Evolutionary conservation across 1,284 basidiomycete species (phyloP), one percentile per base, ranked within the genome.

Genomic region (Apiotrichum mycotoxinovorans): DNA sequence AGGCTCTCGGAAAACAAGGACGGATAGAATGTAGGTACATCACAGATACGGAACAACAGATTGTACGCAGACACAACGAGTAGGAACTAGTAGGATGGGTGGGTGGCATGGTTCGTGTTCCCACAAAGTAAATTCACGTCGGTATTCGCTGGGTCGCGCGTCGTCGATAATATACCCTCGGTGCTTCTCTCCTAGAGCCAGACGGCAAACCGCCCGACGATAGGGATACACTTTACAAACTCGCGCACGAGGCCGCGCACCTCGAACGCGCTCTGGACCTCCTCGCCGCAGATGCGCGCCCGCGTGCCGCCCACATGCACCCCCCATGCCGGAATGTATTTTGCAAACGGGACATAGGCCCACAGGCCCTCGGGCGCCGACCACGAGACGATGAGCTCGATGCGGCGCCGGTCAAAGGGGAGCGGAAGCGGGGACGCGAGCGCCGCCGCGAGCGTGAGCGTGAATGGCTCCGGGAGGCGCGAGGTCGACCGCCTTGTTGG

Each of bases 341-440:
- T 48, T n/a, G 57, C 54, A 10, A 58, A 35, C 5, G 61, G 61
- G 37, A 62, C 26, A 41, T 54, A 54, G 18, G 26, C 40, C 57
- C 57, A 58, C 5, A 54, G 20, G 27, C 54, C 49, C 33, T 30
- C 17, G 20, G 43, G 43, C 5, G 40, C 0, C 15, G 57, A 49
- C 66, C 66, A 67, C 11, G 53, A 27, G 37, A 67, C 51, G 50
- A 61, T 56, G 38, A 67, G 57, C 56, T 67, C 64, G 52, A 66
- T 18, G 30, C 64, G 56, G 44, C 54, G 57, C 25, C 56, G 56
- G 26, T 46, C 38, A 48, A 58, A 54, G 38, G 61, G 53, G 42
- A 63, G 50, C 30, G 47, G 62, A 8, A 56, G 49, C 18, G 55
- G 51, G 11, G 61, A 57, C 3, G 65, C 58, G 18, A 60, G 53